phyloP scores from a whole-genome alignment of 257 asterid genomes.

The Mitragyna speciosa region DNA sequence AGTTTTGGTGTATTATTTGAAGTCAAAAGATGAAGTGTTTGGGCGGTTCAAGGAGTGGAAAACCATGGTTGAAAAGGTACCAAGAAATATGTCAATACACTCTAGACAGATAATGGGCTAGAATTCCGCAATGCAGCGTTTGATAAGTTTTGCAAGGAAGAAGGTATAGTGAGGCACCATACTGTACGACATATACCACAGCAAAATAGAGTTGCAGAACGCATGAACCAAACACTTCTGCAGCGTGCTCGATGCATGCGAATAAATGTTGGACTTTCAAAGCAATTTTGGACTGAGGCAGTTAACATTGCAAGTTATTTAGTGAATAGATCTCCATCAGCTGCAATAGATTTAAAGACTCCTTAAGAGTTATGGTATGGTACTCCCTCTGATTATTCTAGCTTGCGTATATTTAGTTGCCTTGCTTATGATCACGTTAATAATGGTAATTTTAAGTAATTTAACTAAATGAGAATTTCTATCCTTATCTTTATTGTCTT shows the following conservation, averaged over 20 bases:
- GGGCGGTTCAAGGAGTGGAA: too few species aligned
- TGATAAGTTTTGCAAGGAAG: conserved; percentile 4
- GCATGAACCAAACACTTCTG: not conserved
- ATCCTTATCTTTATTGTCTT: too few species aligned
- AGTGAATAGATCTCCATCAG: not conserved
- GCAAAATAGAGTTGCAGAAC: not conserved
- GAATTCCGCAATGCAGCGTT: not conserved
- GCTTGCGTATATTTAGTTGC: not conserved
- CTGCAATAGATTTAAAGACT: not conserved
- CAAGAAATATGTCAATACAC: too few species aligned
- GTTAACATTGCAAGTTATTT: not conserved
- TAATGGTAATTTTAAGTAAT: too few species aligned
- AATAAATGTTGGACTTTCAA: not conserved
- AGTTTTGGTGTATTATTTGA: too few species aligned
- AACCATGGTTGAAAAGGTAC: too few species aligned
- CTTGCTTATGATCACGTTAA: not conserved
- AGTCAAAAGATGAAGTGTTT: too few species aligned
- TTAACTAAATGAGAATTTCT: too few species aligned
- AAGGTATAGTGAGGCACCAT: not conserved
- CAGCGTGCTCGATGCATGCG: conserved; percentile 5
- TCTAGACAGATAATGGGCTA: too few species aligned
- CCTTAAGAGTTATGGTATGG: not conserved
- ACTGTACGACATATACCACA: not conserved
- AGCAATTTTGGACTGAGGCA: conserved; percentile 7
- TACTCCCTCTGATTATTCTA: not conserved